Evolutionary conservation across 192 early-diverging fungal species (phyloP).

Genomic region (Backusella liffmaniae): DNA sequence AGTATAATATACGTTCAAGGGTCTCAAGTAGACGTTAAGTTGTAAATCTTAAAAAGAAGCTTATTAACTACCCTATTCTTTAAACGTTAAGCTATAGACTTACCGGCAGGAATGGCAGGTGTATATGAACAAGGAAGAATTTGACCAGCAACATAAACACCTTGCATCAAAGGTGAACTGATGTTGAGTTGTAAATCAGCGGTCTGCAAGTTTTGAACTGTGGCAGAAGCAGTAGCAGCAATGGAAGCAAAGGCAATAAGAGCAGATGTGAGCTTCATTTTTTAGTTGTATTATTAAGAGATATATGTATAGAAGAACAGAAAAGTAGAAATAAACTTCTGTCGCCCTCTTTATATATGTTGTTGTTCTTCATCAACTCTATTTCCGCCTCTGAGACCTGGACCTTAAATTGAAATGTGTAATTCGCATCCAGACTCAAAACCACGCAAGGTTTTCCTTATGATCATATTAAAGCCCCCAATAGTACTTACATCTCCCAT

Average conservation of each 20-base stretch:
- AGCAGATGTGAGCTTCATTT: background rate
- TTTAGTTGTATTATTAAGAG: background rate
- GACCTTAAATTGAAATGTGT: background rate
- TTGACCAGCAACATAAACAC: background rate
- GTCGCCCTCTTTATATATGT: background rate
- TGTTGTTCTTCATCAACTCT: background rate
- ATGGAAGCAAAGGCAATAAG: background rate
- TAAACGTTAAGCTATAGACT: background rate
- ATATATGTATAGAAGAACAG: background rate
- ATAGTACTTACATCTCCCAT: background rate
- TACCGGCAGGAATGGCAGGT: background rate
- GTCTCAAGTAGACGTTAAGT: background rate
- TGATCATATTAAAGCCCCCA: background rate
- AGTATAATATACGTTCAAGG: background rate
- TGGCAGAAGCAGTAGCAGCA: background rate
- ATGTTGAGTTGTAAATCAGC: background rate
- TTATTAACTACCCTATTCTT: background rate
- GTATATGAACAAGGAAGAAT: background rate
- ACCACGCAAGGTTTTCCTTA: background rate
- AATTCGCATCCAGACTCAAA: background rate
- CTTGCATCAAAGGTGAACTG: background rate
- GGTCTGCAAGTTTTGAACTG: background rate
- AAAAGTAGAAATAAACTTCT: background rate
- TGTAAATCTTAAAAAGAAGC: background rate
- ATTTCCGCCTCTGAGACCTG: background rate